phyloP scores from a whole-genome alignment of 306 rosid species.

The Fragaria vesca region DNA sequence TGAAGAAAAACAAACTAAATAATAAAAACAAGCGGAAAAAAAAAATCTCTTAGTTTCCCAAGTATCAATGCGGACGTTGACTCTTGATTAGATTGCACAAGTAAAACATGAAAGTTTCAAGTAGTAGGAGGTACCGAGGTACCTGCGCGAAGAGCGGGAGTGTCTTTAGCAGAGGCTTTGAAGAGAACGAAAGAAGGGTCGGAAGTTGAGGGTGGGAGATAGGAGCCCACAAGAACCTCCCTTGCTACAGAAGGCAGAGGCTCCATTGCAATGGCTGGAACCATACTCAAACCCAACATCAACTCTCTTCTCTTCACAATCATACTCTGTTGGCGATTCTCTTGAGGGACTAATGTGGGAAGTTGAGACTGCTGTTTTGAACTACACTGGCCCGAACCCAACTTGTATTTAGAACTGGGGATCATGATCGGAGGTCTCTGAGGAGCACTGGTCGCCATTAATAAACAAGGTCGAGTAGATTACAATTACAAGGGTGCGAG shows the following conservation, averaged over 20 bases:
- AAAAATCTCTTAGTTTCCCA: no score
- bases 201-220: conserved; percentile 64
- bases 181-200: conserved; percentile 88
- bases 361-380: neutral
- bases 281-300: neutral
- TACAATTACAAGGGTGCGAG: neutral
- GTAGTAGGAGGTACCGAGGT: conserved; percentile 41
- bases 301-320: neutral
- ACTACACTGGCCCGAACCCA: neutral
- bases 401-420: neutral
- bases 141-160: conserved; percentile 94
- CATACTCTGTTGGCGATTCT: neutral
- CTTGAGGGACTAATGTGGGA: neutral
- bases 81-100: no score
- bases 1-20: no score
- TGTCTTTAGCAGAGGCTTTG: conserved; percentile 78
- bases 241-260: conserved; percentile 48
- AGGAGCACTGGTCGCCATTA: neutral
- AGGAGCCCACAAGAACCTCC: conserved; percentile 78
- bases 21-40: no score
- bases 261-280: conserved; percentile 1
- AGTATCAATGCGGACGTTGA: no score
- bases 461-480: neutral
- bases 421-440: neutral
- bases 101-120: neutral